phyloP scores from a whole-genome alignment of 345 rosid species.

The Hibiscus mutabilis region DNA sequence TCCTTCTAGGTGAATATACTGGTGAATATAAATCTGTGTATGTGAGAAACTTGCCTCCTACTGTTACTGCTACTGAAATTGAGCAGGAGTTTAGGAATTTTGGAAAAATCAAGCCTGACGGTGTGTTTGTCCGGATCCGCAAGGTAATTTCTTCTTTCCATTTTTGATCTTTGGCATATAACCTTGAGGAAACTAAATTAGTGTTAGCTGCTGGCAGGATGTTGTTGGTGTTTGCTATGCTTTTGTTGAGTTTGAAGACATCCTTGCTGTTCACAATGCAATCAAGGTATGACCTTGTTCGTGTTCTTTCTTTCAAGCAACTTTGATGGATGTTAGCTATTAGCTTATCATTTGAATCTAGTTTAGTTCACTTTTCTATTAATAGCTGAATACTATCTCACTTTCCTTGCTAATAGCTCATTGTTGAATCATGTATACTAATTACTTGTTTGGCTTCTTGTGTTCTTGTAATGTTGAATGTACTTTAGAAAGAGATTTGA shows the following conservation, averaged over 20 bases:
- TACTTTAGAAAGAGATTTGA: not conserved
- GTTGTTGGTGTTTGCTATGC: slow-evolving; percentile 91
- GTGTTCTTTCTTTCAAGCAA: not conserved
- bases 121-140: slow-evolving; percentile 80
- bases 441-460: slow-evolving; percentile 1
- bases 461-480: not conserved
- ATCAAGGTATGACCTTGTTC: slow-evolving; percentile 46
- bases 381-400: not conserved
- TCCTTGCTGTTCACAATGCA: slow-evolving; percentile 75
- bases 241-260: slow-evolving; percentile 94
- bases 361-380: not conserved
- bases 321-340: not conserved
- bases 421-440: not conserved
- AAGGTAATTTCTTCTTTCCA: slow-evolving; percentile 41
- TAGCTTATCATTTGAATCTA: not conserved
- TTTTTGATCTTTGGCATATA: not conserved
- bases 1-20: slow-evolving; percentile 59
- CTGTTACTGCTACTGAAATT: slow-evolving; percentile 69
- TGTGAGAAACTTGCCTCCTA: slow-evolving; percentile 87
- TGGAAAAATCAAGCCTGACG: slow-evolving; percentile 81
- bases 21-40: slow-evolving; percentile 70
- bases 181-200: slow-evolving; percentile 14
- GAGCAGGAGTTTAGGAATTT: slow-evolving; percentile 80
- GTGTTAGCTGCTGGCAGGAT: slow-evolving; percentile 46
- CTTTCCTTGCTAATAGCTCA: not conserved